Evolutionary conservation across 345 rosid genomes (phyloP), one percentile per base, ranked within the genome.

Genomic region (Salix udensis): DNA sequence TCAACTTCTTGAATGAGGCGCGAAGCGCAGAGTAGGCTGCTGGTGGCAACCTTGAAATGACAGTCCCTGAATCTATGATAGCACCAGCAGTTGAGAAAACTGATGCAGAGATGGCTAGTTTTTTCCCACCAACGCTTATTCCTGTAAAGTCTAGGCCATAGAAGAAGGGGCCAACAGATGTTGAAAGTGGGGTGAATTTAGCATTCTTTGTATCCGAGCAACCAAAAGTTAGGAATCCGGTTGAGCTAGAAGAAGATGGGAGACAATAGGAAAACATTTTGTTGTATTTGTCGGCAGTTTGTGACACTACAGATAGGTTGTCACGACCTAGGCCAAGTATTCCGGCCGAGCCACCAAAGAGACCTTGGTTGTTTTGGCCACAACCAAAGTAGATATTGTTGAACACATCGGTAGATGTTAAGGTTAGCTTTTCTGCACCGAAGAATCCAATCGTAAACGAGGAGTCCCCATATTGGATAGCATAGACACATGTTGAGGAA

Each of bases 41-140:
- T 0, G 93, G 91, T 0, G 97, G 96, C 72, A 95, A 81, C 15
- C 98, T 90, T 0, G 96, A 82, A 69, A 95, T 93, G 48, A 95
- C 97, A 1, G 98, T 93, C 48, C 97, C 97, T 1, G 98, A 91
- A 78, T 95, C 98, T 24, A 95, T 95, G n/a, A 95, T 71, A 7
- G 89, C 81, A 1, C 95, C 91, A 11, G 88, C 82, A 0, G 78
- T 68, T 2, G 91, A 74, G 81, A 95, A 91, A 0, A 85, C 83
- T 0, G 93, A 80, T 0, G 85, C 18, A 2, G 92, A 39, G 67
- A 95, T 87, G 0, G 89, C 2, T 31, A 92, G 78, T 66, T 80
- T 88, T 12, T 61, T 2, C 24, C 92, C 91, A 10, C 82, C 91
- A 19, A 94, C 97, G 55, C 79, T 78, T 72, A 94, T 86, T 15